Evolutionary conservation across 2,329 filamentous ascomycete genomes (phyloP).

Genomic region (Drechslerella coelobrocha): DNA sequence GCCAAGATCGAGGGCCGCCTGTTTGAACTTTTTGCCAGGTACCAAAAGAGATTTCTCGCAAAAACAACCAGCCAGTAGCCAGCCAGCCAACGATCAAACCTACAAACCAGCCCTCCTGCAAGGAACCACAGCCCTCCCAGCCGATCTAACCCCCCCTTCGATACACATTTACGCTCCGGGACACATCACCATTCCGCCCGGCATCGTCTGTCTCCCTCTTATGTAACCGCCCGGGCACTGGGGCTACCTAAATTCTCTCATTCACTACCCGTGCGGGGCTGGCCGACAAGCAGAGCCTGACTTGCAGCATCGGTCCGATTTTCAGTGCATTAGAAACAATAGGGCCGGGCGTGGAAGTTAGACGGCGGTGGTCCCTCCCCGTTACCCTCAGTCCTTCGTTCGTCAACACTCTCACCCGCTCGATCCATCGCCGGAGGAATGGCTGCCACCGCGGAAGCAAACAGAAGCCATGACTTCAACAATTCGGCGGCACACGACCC

Average conservation of each 20-base stretch:
- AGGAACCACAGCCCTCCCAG: constrained; percentile 24
- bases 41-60: constrained; percentile 41
- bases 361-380: neutral
- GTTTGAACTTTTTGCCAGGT: constrained; percentile 37
- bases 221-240: constrained; percentile 3
- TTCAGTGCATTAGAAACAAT: neutral
- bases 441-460: constrained; percentile 48
- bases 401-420: constrained; percentile 9
- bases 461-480: constrained; percentile 45
- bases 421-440: constrained; percentile 38
- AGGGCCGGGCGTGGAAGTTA: neutral
- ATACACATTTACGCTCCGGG: neutral
- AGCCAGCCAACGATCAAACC: constrained; percentile 25
- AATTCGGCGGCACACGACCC: constrained; percentile 46
- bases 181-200: neutral
- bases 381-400: constrained; percentile 9
- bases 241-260: neutral
- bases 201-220: neutral
- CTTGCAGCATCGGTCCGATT: neutral
- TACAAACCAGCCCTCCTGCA: constrained; percentile 27
- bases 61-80: constrained; percentile 25
- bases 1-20: neutral
- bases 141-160: constrained; percentile 29
- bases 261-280: neutral
- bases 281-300: neutral